Evolutionary conservation across 2,329 filamentous ascomycete species (phyloP).

Genomic region (Aspergillus transmontanensis): DNA sequence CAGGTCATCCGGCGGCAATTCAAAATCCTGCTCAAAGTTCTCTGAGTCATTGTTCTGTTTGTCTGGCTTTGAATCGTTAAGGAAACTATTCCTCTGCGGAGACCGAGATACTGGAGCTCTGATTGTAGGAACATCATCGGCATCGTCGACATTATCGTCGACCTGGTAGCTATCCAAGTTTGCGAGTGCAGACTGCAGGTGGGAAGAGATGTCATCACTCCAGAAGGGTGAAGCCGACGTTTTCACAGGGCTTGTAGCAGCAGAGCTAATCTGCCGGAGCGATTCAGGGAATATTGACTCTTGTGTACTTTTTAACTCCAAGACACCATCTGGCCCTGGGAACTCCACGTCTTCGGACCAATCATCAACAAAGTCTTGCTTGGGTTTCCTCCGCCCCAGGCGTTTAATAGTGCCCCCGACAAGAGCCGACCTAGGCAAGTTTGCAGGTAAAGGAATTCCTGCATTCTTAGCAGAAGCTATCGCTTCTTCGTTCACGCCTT

Average conservation of each 20-base stretch:
- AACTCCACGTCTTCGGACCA: conserved; percentile 80
- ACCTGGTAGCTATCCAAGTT: conserved; percentile 67
- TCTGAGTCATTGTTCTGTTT: conserved; percentile 54
- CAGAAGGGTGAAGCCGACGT: conserved; percentile 29
- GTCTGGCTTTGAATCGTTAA: conserved; percentile 55
- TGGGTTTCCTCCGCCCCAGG: conserved; percentile 73
- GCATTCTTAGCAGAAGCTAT: conserved; percentile 85
- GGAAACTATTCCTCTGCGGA: conserved; percentile 54
- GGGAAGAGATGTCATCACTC: conserved; percentile 47
- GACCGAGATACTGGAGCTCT: conserved; percentile 64
- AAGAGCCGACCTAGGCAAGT: conserved; percentile 84
- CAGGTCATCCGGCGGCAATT: conserved; percentile 68
- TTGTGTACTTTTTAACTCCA: conserved; percentile 68
- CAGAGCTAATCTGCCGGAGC: conserved; percentile 65
- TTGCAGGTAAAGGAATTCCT: conserved; percentile 86
- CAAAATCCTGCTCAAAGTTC: conserved; percentile 72
- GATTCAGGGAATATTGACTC: conserved; percentile 66
- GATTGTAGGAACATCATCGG: conserved; percentile 68
- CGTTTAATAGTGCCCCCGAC: conserved; percentile 92
- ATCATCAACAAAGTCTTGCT: conserved; percentile 74
- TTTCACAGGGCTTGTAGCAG: conserved; percentile 43
- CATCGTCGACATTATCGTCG: conserved; percentile 61
- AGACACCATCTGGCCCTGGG: conserved; percentile 56
- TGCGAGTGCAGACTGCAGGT: conserved; percentile 56
- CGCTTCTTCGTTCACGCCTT: conserved; percentile 78